Percentiles rank a stretch among this genome's conserved stretches.
Evolutionary conservation across 495 filamentous ascomycete species (phyloP).

Genomic region (Polyplosphaeria fusca): DNA sequence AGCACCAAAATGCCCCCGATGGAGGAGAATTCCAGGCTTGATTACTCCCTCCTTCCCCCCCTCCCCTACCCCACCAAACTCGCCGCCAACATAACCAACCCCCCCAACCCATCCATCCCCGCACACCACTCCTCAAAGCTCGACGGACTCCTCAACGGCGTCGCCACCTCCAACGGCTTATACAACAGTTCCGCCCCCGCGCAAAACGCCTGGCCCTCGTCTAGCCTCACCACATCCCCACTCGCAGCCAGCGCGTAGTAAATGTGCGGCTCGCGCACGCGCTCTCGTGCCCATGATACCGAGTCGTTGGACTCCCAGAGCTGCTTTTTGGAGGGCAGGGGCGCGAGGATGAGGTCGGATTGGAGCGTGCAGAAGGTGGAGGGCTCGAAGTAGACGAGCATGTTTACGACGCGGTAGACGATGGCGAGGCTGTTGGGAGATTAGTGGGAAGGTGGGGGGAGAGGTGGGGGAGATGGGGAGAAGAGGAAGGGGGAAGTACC

Average conservation of each 20-base stretch:
- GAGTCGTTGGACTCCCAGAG: conserved; percentile 50
- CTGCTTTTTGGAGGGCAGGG: conserved; percentile 48
- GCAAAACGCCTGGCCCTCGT: conserved; percentile 26
- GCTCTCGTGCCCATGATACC: conserved; percentile 40
- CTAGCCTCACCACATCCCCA: conserved; percentile 42
- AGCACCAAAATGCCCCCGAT: no score
- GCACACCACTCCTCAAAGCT: conserved; percentile 49
- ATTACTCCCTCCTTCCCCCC: no score
- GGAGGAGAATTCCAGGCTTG: no score
- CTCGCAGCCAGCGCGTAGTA: conserved; percentile 42
- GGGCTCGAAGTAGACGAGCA: conserved; percentile 49
- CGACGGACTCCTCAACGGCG: conserved; percentile 12
- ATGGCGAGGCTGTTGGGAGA: conserved; percentile 40
- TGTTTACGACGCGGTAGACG: conserved; percentile 45
- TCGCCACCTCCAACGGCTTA: conserved; percentile 19
- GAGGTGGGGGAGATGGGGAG: background rate
- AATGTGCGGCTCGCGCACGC: conserved; percentile 31
- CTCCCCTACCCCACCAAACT: conserved; percentile 33
- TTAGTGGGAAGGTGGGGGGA: conserved; percentile 24
- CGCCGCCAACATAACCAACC: conserved; percentile 48
- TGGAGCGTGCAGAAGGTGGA: conserved; percentile 43
- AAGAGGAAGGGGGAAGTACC: conserved; percentile 23
- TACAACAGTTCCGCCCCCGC: conserved; percentile 28
- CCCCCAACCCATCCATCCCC: conserved; percentile 47
- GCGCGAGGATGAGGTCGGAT: conserved; percentile 44